Percentiles rank a stretch among this genome's conserved stretches.
Evolutionary conservation across 495 filamentous ascomycete genomes (phyloP).

Genomic region (Amniculicola lignicola): DNA sequence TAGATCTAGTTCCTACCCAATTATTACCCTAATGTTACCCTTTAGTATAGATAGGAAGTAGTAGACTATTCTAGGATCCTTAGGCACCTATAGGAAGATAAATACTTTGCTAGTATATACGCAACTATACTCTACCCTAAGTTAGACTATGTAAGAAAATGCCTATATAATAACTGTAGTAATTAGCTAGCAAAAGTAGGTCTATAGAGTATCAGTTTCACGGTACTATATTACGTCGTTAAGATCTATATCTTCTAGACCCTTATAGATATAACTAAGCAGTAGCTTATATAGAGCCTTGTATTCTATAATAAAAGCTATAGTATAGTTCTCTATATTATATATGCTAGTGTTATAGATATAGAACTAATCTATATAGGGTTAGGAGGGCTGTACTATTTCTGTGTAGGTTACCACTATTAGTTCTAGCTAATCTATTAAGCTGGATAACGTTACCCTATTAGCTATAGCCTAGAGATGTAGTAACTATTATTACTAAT

Average conservation of each 20-base stretch:
- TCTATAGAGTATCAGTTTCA: constrained; percentile 13
- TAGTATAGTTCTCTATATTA: constrained; percentile 16
- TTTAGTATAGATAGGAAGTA: constrained; percentile 34
- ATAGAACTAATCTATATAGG: constrained; percentile 37
- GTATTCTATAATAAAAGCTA: constrained; percentile 38
- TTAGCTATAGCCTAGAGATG: constrained; percentile 10
- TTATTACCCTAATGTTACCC: constrained; percentile 23
- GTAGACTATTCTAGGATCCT: constrained; percentile 28
- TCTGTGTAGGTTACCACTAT: neutral
- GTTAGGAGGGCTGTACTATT: constrained; percentile 14
- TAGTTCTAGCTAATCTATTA: neutral
- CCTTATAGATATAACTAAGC: constrained; percentile 35
- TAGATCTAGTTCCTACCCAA: constrained; percentile 21
- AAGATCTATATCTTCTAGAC: constrained; percentile 29
- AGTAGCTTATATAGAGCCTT: constrained; percentile 42
- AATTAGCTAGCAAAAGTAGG: constrained; percentile 20
- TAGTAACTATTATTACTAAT: constrained; percentile 16
- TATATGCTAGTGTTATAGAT: constrained; percentile 35
- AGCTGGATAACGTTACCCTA: too few species aligned
- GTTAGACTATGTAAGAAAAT: constrained; percentile 33
- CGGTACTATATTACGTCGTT: constrained; percentile 31
- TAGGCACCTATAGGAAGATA: constrained; percentile 30
- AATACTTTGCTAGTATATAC: constrained; percentile 32
- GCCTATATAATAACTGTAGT: constrained; percentile 33
- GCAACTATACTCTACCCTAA: constrained; percentile 31